Evolutionary conservation across 768 basidiomycete species (phyloP).

Genomic region (Lepiota brunneoincarnata): DNA sequence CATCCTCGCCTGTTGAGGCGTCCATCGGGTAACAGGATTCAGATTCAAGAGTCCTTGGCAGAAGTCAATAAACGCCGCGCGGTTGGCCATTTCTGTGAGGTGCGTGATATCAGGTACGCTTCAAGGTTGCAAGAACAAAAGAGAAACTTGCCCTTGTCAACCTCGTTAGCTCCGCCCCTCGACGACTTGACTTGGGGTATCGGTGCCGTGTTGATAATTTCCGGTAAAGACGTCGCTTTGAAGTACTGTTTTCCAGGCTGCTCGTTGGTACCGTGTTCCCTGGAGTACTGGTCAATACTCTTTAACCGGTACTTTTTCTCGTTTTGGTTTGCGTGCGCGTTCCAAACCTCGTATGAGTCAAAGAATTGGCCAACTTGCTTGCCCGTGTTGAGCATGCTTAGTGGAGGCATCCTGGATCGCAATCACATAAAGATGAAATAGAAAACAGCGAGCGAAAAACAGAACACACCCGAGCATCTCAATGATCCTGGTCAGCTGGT

Average conservation of each 20-base stretch:
- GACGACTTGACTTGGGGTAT: conserved; percentile 81
- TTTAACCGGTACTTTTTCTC: conserved; percentile 88
- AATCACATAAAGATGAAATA: conserved; percentile 4
- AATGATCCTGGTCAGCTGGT: conserved; percentile 93
- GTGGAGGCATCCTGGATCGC: conserved; percentile 72
- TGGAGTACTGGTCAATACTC: conserved; percentile 90
- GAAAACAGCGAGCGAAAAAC: background rate
- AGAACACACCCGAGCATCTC: conserved; percentile 93
- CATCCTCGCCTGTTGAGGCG: conserved; percentile 91
- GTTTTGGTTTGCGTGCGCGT: conserved; percentile 64
- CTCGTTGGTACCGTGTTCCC: conserved; percentile 93
- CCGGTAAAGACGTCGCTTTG: conserved; percentile 88
- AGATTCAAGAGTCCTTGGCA: conserved; percentile 91
- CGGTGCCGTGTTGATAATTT: conserved; percentile 96
- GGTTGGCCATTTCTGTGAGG: conserved; percentile 81
- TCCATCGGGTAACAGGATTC: conserved; percentile 95
- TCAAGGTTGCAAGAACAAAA: conserved; percentile 2
- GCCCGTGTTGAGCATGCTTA: conserved; percentile 92
- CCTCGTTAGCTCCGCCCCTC: conserved; percentile 65
- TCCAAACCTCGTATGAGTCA: conserved; percentile 63
- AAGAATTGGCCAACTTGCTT: conserved; percentile 97
- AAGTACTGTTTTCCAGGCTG: conserved; percentile 99
- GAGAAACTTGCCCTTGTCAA: conserved; percentile 76
- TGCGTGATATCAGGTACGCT: conserved; percentile 1
- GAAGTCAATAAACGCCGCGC: conserved; percentile 96